phyloP scores from a whole-genome alignment of 2,329 filamentous ascomycete species.

The Lachnellula occidentalis region DNA sequence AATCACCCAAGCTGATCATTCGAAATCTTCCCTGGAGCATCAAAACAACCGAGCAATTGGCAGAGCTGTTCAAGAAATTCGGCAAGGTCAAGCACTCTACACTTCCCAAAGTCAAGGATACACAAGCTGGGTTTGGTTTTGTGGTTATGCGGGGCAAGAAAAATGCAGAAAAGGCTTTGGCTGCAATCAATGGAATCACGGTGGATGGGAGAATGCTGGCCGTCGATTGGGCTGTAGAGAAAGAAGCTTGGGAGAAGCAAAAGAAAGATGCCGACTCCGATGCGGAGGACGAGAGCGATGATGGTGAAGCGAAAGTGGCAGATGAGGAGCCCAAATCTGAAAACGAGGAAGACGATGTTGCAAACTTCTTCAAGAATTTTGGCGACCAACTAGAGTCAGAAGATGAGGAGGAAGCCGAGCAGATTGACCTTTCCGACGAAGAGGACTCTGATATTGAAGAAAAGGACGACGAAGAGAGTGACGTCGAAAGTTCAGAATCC shows the following conservation, averaged over 20 bases:
- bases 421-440: slow-evolving; percentile 20
- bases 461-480: slow-evolving; percentile 37
- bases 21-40: slow-evolving; percentile 96
- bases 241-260: slow-evolving; percentile 72
- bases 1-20: slow-evolving; percentile 74
- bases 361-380: slow-evolving; percentile 31
- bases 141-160: slow-evolving; percentile 81
- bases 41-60: slow-evolving; percentile 76
- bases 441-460: slow-evolving; percentile 34
- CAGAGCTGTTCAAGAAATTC: slow-evolving; percentile 74
- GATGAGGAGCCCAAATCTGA: slow-evolving; percentile 27
- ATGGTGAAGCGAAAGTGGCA: slow-evolving; percentile 30
- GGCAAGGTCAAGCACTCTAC: slow-evolving; percentile 88
- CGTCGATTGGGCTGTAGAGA: slow-evolving; percentile 96
- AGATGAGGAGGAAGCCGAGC: slow-evolving; percentile 24
- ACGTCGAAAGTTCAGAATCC: slow-evolving; percentile 34
- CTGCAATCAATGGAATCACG: slow-evolving; percentile 80
- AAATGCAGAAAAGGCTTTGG: slow-evolving; percentile 86
- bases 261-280: slow-evolving; percentile 39
- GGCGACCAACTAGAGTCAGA: slow-evolving; percentile 34
- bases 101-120: slow-evolving; percentile 67
- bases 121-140: slow-evolving; percentile 85
- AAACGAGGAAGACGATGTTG: slow-evolving; percentile 33
- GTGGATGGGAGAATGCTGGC: slow-evolving; percentile 84
- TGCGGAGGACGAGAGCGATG: slow-evolving; percentile 34